Base-by-base conservation (phyloP, 2,329 filamentous ascomycete species). In the Emergomyces orientalis region DNA sequence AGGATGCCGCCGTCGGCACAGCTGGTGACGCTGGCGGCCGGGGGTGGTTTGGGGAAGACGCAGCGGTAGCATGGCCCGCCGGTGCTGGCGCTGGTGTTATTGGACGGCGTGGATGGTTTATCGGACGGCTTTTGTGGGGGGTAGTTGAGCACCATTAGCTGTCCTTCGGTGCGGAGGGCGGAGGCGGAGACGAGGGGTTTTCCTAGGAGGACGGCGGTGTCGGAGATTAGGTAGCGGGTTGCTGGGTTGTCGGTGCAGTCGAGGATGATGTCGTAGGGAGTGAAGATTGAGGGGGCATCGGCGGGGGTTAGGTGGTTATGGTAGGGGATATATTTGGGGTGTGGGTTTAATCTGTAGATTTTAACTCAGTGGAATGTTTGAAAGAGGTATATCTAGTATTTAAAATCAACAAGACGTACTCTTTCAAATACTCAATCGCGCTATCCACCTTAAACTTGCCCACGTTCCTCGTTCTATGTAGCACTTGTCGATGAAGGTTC, bases 181-280 rank as follows among this genome's bases (percentile, higher is more conserved):
- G 92, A 95, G 0, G 93, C 94, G 2, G 91, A 96, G 14, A 97
- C 85, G 19, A 99, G 83, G 0, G 90, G 86, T 71, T 91, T 94
- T 2, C 82, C 78, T 0, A 92, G 80, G 3, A 96, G 79, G 11
- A 97, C 88, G 68, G 91, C 95, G 19, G 89, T 84, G 72, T 99
- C 94, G 0, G 91, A 96, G 67, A 97, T 90, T 55, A 97, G 83
- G 73, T 99, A 97, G 52, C 94, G 89, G 0, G 91, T 90, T 1
- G 90, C 88, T 0, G 94, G 93, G 67, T 93, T 91, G 75, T 99
- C 94, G 11, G 93, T 97, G 74, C 94, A 99, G 75, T 99, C 94
- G 14, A 99, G 85, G 1, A 97, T 85, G 0, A 97, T 69, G 69
- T 96, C 90, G 72, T 96, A 97, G 3, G 79, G 69, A 0, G 79